Base-by-base conservation (phyloP, 225 moss, liverwort and hornwort species). In the Anthoceros angustus region DNA sequence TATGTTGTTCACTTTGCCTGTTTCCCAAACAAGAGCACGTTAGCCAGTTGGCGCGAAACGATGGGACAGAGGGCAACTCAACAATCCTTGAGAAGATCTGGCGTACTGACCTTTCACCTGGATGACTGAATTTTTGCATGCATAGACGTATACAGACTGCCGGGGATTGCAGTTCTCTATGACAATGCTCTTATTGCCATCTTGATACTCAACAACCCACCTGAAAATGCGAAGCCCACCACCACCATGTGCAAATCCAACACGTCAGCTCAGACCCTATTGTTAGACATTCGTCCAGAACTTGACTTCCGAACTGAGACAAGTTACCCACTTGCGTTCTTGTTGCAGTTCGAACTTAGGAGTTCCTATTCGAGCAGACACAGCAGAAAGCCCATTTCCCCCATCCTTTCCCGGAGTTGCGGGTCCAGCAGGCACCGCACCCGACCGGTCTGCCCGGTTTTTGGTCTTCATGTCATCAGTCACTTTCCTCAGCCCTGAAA, bases 401-500 rank as follows among this genome's bases (percentile, higher is more conserved):
- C 32, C 39, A 42, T 69, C 75, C 70, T 85, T 86, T 67, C 80
- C 83, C 68, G 61, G 45, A 15, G 72, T 68, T 25, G 75, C 68
- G 48, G 76, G 72, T 65, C 71, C 73, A 61, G 87, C 86, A 74
- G 82, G 85, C 62, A 98, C 86, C 66, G 88, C 76, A 72, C 88
- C 95, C 70, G 78, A 81, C 72, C 95, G 88, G 43, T 91, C 87
- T 14, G 81, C 68, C 67, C 91, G 85, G 66, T 98, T 91, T 78
- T 89, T 98, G 40, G 95, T 91, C 76, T 91, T 98, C 95, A 98
- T 91, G 67, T 91, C 91, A 73, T 79, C 87, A 0, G 91, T 91
- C 38, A 98, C 95, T 74, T 86, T 89, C 73, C 77, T 87, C 70
- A 98, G 70, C 42, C 90, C 94, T 92, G 74, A 32, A 32, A 32